Evolutionary conservation across 371 early-diverging fungal genomes (phyloP).

Genomic region (Capniomyces stellatus): DNA sequence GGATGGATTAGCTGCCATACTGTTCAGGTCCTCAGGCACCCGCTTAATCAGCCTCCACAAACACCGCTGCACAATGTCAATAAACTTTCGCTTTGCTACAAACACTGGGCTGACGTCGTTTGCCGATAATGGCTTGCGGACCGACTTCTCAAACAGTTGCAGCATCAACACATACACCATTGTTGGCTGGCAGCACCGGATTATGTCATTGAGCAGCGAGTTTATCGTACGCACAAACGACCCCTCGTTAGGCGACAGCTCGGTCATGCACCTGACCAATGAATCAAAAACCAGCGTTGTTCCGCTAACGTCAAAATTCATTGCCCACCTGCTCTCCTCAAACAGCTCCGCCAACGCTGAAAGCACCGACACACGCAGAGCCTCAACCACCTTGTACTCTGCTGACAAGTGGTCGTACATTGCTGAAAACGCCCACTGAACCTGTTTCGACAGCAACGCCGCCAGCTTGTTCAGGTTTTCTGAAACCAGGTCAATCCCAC

Average conservation of each 20-base stretch:
- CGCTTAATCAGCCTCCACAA: conserved; percentile 85
- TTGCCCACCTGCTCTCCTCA: conserved; percentile 53
- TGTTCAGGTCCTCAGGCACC: conserved; percentile 41
- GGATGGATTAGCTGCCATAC: too few species aligned
- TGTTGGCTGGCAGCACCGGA: conserved; percentile 69
- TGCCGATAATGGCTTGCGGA: conserved; percentile 31
- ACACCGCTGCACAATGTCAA: conserved; percentile 88
- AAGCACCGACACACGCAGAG: conserved; percentile 33
- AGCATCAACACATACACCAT: conserved; percentile 47
- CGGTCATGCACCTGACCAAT: neutral
- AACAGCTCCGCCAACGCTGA: conserved; percentile 46
- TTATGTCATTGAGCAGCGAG: conserved; percentile 64
- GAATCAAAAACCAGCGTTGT: neutral
- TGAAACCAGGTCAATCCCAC: too few species aligned
- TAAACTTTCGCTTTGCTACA: conserved; percentile 35
- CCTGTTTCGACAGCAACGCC: too few species aligned
- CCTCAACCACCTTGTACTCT: too few species aligned
- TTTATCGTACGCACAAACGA: conserved; percentile 63
- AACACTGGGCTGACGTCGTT: too few species aligned
- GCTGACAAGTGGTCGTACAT: too few species aligned
- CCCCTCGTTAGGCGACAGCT: conserved; percentile 1
- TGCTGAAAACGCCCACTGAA: too few species aligned
- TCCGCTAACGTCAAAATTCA: conserved; percentile 34
- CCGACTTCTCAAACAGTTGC: conserved; percentile 30
- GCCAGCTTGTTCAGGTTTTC: too few species aligned